Evolutionary conservation across 441 rosid species (phyloP), one percentile per base, ranked within the genome.

Genomic region (Eruca vesicaria): DNA sequence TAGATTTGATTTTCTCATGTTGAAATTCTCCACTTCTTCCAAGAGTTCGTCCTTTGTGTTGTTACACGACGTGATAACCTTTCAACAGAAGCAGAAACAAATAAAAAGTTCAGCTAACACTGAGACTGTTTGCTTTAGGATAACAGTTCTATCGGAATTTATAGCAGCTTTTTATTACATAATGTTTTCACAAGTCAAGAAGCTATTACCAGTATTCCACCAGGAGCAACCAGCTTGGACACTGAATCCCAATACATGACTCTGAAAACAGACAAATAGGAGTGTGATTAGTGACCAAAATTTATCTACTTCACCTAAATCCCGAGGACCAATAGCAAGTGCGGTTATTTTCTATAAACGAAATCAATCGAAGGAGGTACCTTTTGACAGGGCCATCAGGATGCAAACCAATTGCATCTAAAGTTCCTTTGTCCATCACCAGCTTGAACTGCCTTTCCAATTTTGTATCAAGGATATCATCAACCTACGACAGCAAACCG

Each of bases 341-440:
- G 23, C 5, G 10, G 55, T 48, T 2, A 1, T 48, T 48, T 15
- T 7, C 10, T 1, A 50, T 7, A 3, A 9, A 19, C 23, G 12
- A 63, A 35, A 35, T 15, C 7, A 62, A 72, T 52, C n/a, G 16
- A 16, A n/a, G 61, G 35, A 45, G 69, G 14, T 65, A 95, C 98
- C 98, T 95, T 88, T 87, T 95, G 74, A 86, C 78, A 38, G 86
- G 84, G 63, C 97, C 95, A 75, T 93, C 99, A 26, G 98, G 91
- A 78, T 95, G 98, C 89, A 95, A 84, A 45, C 99, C 99, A 77
- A 93, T 89, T 59, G 98, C 99, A 85, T 95, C 99, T 41, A 95
- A 80, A 55, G 98, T 95, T 69, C 97, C 99, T 85, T 95, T 93
- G 85, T 93, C 99, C 86, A 93, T 83, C 78, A 93, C 94, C 78